These are phyloP conservation scores for Colletotrichum scovillei DNA, from an alignment of 2,329 filamentous ascomycete species.

Conservation along the genomic window DNA sequence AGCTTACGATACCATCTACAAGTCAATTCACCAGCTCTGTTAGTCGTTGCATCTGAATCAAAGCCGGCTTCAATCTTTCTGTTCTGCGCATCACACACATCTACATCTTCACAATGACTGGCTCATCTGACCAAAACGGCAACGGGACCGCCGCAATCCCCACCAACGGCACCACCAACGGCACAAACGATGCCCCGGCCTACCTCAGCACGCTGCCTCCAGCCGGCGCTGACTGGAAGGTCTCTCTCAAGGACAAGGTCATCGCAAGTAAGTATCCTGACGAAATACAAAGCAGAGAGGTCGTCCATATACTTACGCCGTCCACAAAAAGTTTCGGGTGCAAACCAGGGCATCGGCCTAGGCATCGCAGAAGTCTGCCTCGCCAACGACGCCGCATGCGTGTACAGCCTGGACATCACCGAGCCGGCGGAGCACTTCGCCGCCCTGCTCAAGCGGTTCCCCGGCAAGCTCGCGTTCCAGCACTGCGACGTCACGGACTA, in stretches of 20 bases:
- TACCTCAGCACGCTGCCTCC: slow-evolving; percentile 47
- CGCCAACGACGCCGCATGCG: slow-evolving; percentile 52
- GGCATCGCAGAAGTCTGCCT: slow-evolving; percentile 59
- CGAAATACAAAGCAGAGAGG: background rate
- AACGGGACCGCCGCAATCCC: background rate
- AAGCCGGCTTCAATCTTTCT: background rate
- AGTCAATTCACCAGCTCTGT: background rate
- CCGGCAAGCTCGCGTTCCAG: slow-evolving; percentile 55
- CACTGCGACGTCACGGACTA: slow-evolving; percentile 59
- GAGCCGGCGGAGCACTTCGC: slow-evolving; percentile 49
- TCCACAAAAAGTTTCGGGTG: slow-evolving; percentile 48
- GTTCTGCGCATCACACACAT: background rate
- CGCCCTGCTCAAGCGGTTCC: slow-evolving; percentile 50
- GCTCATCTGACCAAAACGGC: background rate
- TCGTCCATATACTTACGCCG: background rate
- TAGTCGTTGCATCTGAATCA: too few relatives aligned
- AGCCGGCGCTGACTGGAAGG: slow-evolving; percentile 47
- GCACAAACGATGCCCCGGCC: background rate
- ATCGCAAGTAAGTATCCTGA: slow-evolving; percentile 47
- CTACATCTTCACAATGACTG: background rate
- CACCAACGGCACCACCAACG: slow-evolving; percentile 7
- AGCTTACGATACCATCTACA: background rate
- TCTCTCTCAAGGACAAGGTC: slow-evolving; percentile 50
- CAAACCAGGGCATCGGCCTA: slow-evolving; percentile 46
- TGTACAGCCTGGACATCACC: slow-evolving; percentile 55